Evolutionary conservation across 1,284 basidiomycete species (phyloP).

Genomic region (Ceratorhiza oryzae-sativae): DNA sequence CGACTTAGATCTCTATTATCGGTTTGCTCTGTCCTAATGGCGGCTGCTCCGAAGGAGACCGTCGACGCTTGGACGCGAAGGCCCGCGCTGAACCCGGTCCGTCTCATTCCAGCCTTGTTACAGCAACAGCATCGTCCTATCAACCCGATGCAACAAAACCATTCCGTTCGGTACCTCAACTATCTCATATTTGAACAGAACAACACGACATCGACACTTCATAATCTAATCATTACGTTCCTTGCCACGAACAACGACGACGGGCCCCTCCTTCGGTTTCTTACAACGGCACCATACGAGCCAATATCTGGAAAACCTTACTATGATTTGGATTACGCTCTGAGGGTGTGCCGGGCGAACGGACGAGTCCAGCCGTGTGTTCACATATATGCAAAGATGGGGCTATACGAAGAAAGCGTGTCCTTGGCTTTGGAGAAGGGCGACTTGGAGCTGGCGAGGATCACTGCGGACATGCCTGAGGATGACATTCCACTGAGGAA

Average conservation of each 20-base stretch:
- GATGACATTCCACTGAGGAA: conserved; percentile 89
- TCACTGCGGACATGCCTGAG: conserved; percentile 92
- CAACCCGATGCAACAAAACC: conserved; percentile 76
- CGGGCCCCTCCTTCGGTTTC: conserved; percentile 82
- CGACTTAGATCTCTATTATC: conserved; percentile 90
- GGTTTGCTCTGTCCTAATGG: conserved; percentile 88
- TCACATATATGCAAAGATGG: conserved; percentile 98
- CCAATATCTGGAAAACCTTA: conserved; percentile 86
- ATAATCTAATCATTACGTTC: conserved; percentile 93
- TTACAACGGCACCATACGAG: conserved; percentile 83
- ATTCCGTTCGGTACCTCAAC: conserved; percentile 88
- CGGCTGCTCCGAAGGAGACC: conserved; percentile 84
- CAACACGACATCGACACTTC: conserved; percentile 85
- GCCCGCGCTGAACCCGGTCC: conserved; percentile 77
- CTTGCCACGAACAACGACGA: conserved; percentile 67
- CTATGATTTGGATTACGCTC: conserved; percentile 96
- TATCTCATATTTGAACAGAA: conserved; percentile 81
- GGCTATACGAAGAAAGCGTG: conserved; percentile 94
- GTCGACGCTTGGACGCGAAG: conserved; percentile 93
- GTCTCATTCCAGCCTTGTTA: conserved; percentile 89
- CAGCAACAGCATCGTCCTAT: conserved; percentile 75
- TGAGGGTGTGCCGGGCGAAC: conserved; percentile 87
- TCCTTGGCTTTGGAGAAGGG: conserved; percentile 94
- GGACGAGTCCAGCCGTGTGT: conserved; percentile 90
- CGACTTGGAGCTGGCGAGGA: conserved; percentile 90